These are phyloP conservation scores for Trichoderma oligosporum DNA, from an alignment of 2,329 filamentous ascomycete species.

Conservation along the genomic window DNA sequence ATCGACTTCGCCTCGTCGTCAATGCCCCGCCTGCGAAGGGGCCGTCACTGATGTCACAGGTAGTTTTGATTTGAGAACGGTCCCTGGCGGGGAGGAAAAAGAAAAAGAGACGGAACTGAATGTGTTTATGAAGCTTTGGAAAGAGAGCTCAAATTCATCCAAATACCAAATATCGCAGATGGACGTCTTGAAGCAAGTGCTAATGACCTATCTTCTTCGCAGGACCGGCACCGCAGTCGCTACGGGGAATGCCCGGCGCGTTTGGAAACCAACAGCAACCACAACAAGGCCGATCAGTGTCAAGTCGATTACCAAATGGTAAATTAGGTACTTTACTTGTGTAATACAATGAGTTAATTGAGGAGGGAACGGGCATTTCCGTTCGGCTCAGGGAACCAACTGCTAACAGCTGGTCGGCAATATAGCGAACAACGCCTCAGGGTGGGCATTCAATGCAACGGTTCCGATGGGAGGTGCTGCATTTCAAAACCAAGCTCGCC, in stretches of 20 bases:
- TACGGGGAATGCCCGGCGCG: constrained; percentile 59
- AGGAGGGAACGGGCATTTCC: not conserved
- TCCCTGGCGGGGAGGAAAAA: not conserved
- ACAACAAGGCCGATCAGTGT: constrained; percentile 52
- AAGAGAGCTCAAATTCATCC: not conserved
- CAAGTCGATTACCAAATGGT: constrained; percentile 60
- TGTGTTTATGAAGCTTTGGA: not conserved
- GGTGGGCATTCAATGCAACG: constrained; percentile 61
- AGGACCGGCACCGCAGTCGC: constrained; percentile 59
- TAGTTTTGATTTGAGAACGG: not conserved
- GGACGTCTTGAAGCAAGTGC: not conserved
- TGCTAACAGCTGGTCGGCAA: constrained; percentile 21
- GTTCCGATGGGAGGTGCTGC: constrained; percentile 57
- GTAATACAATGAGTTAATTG: not conserved
- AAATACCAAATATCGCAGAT: not conserved
- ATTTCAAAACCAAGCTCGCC: constrained; percentile 51
- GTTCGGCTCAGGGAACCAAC: constrained; percentile 1
- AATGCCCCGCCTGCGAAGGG: constrained; percentile 15
- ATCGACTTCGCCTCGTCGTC: not conserved
- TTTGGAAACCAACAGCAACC: constrained; percentile 58
- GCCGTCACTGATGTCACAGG: not conserved
- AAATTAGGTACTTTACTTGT: constrained; percentile 51
- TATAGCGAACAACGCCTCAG: constrained; percentile 50
- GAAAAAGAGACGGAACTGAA: no score
- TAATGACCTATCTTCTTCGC: constrained; percentile 22